phyloP scores from a whole-genome alignment of 78 protist genomes.

The Dictyostelium firmibasis region DNA sequence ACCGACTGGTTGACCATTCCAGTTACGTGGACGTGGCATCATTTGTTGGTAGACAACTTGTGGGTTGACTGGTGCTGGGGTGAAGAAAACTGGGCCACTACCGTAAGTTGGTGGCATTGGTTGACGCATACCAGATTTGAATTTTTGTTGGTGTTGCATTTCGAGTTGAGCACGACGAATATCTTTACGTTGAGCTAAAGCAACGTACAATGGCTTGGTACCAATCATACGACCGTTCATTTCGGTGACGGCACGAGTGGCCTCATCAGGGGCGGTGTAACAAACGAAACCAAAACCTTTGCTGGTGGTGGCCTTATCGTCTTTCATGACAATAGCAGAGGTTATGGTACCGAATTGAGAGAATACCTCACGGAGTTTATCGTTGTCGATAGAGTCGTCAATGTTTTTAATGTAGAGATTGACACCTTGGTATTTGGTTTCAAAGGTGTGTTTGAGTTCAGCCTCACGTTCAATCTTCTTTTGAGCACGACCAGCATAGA shows the following conservation, averaged over 20 bases:
- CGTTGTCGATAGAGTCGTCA: conserved; percentile 94
- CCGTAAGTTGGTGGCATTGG: conserved; percentile 49
- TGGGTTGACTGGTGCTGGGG: conserved; percentile 57
- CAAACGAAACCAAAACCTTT: conserved; percentile 99
- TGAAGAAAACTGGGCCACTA: conserved; percentile 55
- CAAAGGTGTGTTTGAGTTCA: conserved; percentile 87
- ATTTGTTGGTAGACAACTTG: conserved; percentile 77
- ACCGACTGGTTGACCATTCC: conserved; percentile 58
- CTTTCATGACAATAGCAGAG: conserved; percentile 92
- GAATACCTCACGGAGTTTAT: conserved; percentile 89
- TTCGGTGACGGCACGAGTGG: conserved; percentile 95
- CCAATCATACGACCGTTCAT: conserved; percentile 96
- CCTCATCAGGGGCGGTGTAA: conserved; percentile 95
- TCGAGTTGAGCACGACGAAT: conserved; percentile 91
- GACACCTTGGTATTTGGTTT: conserved; percentile 88
- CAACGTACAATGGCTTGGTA: conserved; percentile 96
- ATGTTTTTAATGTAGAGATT: conserved; percentile 99
- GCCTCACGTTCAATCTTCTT: conserved; percentile 93
- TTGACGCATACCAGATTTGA: conserved; percentile 23
- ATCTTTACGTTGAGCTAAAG: conserved; percentile 95
- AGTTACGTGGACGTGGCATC: conserved; percentile 73
- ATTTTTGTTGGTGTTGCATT: conserved; percentile 83
- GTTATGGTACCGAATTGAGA: conserved; percentile 95
- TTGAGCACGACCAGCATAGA: conserved; percentile 94
- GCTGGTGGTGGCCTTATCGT: conserved; percentile 82